Percentiles rank a stretch among this genome's conserved stretches.
These are phyloP conservation scores for Fusarium ramigenum DNA, from an alignment of 2,329 filamentous ascomycete genomes.

Conservation along the genomic window DNA sequence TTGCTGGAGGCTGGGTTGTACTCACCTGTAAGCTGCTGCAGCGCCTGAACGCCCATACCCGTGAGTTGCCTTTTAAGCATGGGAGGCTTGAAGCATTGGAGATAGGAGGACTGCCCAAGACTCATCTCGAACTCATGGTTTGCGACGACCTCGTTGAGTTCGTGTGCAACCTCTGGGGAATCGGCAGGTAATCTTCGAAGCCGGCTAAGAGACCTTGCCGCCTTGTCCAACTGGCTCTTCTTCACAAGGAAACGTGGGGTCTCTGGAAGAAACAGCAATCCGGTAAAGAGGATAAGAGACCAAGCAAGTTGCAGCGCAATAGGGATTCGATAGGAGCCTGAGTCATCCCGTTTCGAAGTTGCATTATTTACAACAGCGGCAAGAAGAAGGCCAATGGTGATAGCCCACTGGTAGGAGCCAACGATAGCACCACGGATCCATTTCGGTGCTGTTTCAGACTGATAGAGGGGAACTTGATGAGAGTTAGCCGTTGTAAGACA, in stretches of 20 bases:
- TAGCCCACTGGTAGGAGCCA: constrained; percentile 74
- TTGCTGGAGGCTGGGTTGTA: not conserved
- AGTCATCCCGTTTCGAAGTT: constrained; percentile 63
- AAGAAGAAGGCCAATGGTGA: constrained; percentile 74
- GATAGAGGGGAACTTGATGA: constrained; percentile 71
- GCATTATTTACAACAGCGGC: constrained; percentile 73
- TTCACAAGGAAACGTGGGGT: constrained; percentile 78
- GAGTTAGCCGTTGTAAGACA: not conserved
- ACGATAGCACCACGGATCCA: constrained; percentile 80
- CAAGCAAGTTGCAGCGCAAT: constrained; percentile 73
- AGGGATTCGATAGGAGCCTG: constrained; percentile 70
- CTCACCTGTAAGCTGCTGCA: constrained; percentile 47
- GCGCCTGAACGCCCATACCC: constrained; percentile 71
- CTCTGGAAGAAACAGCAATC: constrained; percentile 75
- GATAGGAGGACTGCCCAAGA: constrained; percentile 58
- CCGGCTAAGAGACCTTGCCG: not conserved
- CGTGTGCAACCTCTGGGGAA: constrained; percentile 40
- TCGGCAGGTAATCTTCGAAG: not conserved
- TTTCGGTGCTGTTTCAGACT: constrained; percentile 76
- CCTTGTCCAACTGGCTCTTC: constrained; percentile 47
- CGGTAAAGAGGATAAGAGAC: constrained; percentile 71
- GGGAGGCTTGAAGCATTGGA: constrained; percentile 62
- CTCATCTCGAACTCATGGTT: constrained; percentile 72
- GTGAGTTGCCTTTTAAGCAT: constrained; percentile 70
- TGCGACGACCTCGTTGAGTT: constrained; percentile 70